phyloP scores from a whole-genome alignment of 805 yeast species.

The Candida nitratophila region DNA sequence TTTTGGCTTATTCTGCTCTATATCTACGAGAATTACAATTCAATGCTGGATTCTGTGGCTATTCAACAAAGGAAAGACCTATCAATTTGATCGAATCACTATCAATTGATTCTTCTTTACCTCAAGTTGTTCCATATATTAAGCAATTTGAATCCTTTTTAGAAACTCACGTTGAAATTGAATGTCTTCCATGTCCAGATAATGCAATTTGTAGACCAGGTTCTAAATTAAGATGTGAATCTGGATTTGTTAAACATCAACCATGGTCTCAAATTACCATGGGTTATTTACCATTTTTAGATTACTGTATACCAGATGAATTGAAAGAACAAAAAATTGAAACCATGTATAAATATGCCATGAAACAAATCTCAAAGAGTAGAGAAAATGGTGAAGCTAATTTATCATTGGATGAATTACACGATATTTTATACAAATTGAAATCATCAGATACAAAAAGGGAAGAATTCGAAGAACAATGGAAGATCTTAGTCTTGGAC shows the following conservation, averaged over 20 bases:
- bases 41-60: constrained; percentile 70
- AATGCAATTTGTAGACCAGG: constrained; percentile 68
- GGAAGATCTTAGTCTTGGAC: constrained; percentile 58
- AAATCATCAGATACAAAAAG: constrained; percentile 36
- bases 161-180: constrained; percentile 42
- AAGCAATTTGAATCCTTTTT: constrained; percentile 36
- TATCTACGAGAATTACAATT: constrained; percentile 63
- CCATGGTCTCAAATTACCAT: constrained; percentile 46
- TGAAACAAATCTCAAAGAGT: constrained; percentile 47
- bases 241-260: constrained; percentile 46
- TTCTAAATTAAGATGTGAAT: constrained; percentile 59
- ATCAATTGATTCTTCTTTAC: constrained; percentile 1
- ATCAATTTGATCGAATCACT: not conserved
- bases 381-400: constrained; percentile 53
- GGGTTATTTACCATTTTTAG: constrained; percentile 54
- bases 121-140: constrained; percentile 18
- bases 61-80: constrained; percentile 33
- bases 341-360: constrained; percentile 58
- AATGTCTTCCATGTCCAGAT: constrained; percentile 72
- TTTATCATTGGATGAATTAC: constrained; percentile 62
- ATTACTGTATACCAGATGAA: constrained; percentile 68
- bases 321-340: constrained; percentile 60
- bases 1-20: constrained; percentile 31
- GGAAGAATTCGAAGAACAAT: constrained; percentile 68
- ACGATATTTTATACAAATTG: constrained; percentile 54